These are phyloP conservation scores for Kwoniella mangroviensis DNA, from an alignment of 768 basidiomycete genomes.

Conservation along the genomic window DNA sequence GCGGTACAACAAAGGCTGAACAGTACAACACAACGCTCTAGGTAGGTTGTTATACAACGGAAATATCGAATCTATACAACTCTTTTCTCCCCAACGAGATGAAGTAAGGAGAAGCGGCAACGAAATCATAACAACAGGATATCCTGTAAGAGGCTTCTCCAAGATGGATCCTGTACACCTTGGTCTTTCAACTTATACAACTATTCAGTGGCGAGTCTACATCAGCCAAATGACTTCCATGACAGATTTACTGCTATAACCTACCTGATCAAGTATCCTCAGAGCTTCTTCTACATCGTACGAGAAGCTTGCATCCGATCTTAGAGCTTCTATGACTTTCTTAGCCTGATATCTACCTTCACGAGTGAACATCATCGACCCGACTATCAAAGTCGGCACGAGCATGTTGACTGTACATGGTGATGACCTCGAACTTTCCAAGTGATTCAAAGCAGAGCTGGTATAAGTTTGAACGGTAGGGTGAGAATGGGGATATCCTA, in stretches of 20 bases:
- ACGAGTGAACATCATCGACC: conserved; percentile 9
- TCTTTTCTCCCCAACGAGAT: too few species aligned
- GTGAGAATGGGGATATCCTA: conserved; percentile 20
- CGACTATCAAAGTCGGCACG: conserved; percentile 25
- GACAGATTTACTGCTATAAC: not conserved
- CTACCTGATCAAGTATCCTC: conserved; percentile 12
- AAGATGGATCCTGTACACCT: conserved; percentile 6
- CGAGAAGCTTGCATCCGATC: conserved; percentile 11
- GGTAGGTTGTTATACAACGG: too few species aligned
- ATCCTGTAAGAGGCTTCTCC: conserved; percentile 9
- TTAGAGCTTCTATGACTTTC: conserved; percentile 1
- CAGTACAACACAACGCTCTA: too few species aligned
- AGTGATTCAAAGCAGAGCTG: not conserved
- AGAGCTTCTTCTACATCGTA: conserved; percentile 17
- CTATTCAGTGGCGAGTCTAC: not conserved
- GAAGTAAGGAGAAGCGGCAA: too few species aligned
- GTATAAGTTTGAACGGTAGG: conserved; percentile 18
- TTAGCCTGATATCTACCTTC: conserved; percentile 2
- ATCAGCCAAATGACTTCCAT: not conserved
- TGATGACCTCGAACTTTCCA: conserved; percentile 1
- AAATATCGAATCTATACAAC: too few species aligned
- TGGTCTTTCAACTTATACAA: conserved; percentile 1
- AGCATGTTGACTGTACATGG: conserved; percentile 3
- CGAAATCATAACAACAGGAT: not conserved
- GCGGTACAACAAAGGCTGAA: too few species aligned